Conservation (phyloP, 108 stramenopile species). For the Skeletonema tropicum region DNA sequence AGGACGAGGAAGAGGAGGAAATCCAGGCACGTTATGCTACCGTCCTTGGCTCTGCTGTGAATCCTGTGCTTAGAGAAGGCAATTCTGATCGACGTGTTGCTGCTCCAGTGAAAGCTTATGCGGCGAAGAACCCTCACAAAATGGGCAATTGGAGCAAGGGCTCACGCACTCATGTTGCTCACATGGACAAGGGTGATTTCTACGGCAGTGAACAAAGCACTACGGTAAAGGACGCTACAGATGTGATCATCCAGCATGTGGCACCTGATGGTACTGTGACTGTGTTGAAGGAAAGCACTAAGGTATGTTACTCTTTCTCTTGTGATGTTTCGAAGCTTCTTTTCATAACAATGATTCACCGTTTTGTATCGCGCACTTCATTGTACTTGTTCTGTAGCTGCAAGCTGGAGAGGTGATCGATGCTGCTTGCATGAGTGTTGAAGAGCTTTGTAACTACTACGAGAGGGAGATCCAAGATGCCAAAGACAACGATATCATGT, state of each 20-base stretch:
- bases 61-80: conserved; percentile 93
- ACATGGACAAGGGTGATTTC: conserved; percentile 92
- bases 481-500: conserved; percentile 77
- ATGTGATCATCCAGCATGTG: conserved; percentile 74
- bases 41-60: conserved; percentile 90
- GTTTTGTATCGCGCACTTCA: background rate
- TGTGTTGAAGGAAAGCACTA: conserved; percentile 73
- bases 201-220: conserved; percentile 82
- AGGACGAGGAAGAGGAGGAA: conserved; percentile 65
- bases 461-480: conserved; percentile 87
- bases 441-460: conserved; percentile 68
- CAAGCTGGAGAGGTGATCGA: conserved; percentile 89
- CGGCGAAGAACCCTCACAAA: conserved; percentile 94
- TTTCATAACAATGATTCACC: background rate
- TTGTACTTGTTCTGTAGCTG: conserved; percentile 26
- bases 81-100: conserved; percentile 94
- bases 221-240: conserved; percentile 61
- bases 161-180: conserved; percentile 85
- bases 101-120: conserved; percentile 91
- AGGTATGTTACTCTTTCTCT: conserved; percentile 20
- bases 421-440: conserved; percentile 71
- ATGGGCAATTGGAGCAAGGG: conserved; percentile 91
- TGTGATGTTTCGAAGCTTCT: background rate
- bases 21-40: conserved; percentile 74
- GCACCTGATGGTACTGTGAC: conserved; percentile 58